Evolutionary conservation across 2,329 filamentous ascomycete genomes (phyloP), one percentile per base, ranked within the genome.

Genomic region (Phyllosticta ampelicida): DNA sequence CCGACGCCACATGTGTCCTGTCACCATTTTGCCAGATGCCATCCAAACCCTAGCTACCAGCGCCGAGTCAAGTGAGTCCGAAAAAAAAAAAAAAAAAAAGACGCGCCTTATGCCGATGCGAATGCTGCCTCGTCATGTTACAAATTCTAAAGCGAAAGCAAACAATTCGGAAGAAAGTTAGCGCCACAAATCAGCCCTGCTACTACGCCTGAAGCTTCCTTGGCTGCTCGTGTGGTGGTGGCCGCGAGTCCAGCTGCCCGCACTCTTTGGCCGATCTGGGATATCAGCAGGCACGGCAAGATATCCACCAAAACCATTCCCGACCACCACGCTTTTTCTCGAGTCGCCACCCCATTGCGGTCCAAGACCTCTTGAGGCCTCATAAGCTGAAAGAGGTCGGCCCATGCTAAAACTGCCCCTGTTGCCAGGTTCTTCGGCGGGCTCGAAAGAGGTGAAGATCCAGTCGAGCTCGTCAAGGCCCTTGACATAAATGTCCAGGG

Each of bases 401-500:
- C 74, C 75, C 29, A 71, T 73, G 9, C 65, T 67, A 21, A 59
- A 52, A 28, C 70, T 71, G 19, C 67, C 75, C 62, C 64, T 77
- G 64, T 64, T 70, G 65, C 65, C 72, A 65, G 62, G 68, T 60
- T 62, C 75, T 77, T 61, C 81, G 63, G 44, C 63, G 0, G 82
- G 82, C 29, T 80, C 74, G 60, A 86, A 80, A 20, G 77, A 75
- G 1, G 83, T 84, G 66, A 86, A 84, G 62, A 85, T 83, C 84
- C 84, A 86, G 64, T 86, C 84, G 21, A 83, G 71, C 65, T 86
- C 84, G 62, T 85, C 81, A 2, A 84, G 72, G n/a, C 82, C 82
- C 69, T 86, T 87, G 65, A 78, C 82, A 68, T 83, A 86, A 44
- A 86, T 78, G 62, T 83, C 78, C 20, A 87, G 74, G 1, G 79